A percentile compares a stretch with the other conserved stretches of the same genome.
Evolutionary conservation across 176 grass and related monocot genomes (phyloP).

Genomic region (Avena atlantica): DNA sequence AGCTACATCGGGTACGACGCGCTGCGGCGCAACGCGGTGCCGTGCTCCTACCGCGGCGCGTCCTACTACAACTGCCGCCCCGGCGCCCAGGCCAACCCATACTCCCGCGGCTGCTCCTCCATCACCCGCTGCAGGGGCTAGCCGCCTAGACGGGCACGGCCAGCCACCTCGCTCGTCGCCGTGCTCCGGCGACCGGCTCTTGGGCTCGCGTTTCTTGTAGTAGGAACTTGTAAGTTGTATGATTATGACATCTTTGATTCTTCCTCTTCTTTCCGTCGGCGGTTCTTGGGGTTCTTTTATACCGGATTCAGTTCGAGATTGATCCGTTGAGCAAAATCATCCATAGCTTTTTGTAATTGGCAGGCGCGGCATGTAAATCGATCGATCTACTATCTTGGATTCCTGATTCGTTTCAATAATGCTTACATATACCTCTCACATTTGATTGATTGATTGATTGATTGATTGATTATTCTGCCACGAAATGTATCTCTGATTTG

Average conservation of each 20-base stretch:
- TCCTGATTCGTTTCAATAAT: conserved; percentile 8
- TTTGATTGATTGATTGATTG: background rate
- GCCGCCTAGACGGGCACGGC: no score
- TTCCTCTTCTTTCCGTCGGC: background rate
- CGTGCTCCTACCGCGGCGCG: conserved; percentile 53
- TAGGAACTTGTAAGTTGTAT: conserved; percentile 32
- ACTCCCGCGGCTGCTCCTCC: conserved; percentile 54
- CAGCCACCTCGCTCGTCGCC: no score
- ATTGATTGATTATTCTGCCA: background rate
- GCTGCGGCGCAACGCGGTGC: conserved; percentile 45
- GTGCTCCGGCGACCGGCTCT: no score
- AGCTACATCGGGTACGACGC: conserved; percentile 56
- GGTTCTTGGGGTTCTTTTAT: background rate
- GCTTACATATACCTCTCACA: background rate
- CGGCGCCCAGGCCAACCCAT: conserved; percentile 52
- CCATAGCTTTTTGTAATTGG: background rate
- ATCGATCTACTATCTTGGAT: background rate
- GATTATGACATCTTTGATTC: background rate
- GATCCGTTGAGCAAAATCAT: background rate
- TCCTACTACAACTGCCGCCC: conserved; percentile 64
- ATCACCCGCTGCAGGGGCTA: conserved; percentile 57
- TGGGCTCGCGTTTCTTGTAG: conserved; percentile 30
- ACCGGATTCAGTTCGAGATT: conserved; percentile 12
- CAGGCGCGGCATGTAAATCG: conserved; percentile 10
- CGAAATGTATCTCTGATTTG: background rate